phyloP scores from a whole-genome alignment of 768 basidiomycete species.

The Podaxis sp. region DNA sequence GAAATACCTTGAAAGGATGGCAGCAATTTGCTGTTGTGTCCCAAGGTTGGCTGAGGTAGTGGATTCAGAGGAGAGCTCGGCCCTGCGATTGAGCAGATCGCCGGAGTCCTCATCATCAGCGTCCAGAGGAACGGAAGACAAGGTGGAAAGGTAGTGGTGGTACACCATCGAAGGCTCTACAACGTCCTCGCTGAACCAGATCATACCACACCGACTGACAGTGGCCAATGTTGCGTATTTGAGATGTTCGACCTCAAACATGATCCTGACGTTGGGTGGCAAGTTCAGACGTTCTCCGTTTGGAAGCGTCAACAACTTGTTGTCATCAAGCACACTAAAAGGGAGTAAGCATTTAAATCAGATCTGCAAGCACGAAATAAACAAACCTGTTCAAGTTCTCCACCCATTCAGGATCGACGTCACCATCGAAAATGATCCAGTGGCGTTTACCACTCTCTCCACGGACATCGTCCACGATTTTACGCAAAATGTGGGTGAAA shows the following conservation, averaged over 20 bases:
- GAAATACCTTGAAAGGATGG: constrained; percentile 81
- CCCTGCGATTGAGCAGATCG: constrained; percentile 63
- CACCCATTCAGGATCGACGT: constrained; percentile 99
- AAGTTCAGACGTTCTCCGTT: constrained; percentile 98
- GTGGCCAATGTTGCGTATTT: constrained; percentile 97
- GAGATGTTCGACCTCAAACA: constrained; percentile 99
- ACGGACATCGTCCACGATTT: constrained; percentile 97
- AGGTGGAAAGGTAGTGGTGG: constrained; percentile 78
- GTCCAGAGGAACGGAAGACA: constrained; percentile 76
- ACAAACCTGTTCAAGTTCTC: constrained; percentile 96
- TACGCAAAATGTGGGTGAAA: constrained; percentile 96
- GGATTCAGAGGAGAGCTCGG: constrained; percentile 49
- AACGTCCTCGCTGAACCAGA: constrained; percentile 99
- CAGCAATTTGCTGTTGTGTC: constrained; percentile 75
- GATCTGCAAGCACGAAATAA: constrained; percentile 2
- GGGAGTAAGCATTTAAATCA: constrained; percentile 15
- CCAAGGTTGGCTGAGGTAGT: constrained; percentile 60
- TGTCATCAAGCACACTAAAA: constrained; percentile 93
- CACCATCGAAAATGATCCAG: constrained; percentile 99
- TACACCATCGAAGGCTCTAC: constrained; percentile 92
- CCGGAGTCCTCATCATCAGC: constrained; percentile 82
- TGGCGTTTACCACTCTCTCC: constrained; percentile 96
- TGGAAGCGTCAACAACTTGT: constrained; percentile 94
- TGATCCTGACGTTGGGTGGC: constrained; percentile 95
- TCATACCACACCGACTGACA: constrained; percentile 99